Conservation (phyloP, 2,329 filamentous ascomycete species). For the Talaromyces verruculosus region DNA sequence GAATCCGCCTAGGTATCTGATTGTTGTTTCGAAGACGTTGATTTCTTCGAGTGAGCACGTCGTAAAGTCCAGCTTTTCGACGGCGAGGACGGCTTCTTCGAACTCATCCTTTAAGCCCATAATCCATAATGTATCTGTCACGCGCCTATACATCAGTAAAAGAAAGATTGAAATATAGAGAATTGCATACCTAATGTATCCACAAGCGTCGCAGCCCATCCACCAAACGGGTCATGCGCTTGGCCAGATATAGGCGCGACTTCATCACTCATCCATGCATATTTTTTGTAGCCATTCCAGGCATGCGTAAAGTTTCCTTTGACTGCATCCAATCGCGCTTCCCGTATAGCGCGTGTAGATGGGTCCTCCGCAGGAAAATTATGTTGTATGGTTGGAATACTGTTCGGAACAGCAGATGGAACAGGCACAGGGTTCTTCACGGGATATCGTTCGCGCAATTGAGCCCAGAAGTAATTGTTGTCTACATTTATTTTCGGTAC, state of each 20-base stretch:
- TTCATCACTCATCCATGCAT: constrained; percentile 82
- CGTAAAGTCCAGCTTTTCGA: constrained; percentile 74
- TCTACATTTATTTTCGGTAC: background rate
- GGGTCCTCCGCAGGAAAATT: constrained; percentile 2
- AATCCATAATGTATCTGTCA: constrained; percentile 82
- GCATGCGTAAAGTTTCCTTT: constrained; percentile 70
- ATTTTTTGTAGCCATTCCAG: constrained; percentile 74
- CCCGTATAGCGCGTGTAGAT: background rate
- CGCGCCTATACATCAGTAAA: too few relatives aligned
- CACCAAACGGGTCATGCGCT: constrained; percentile 74
- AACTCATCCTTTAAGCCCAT: constrained; percentile 75
- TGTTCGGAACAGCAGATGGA: background rate
- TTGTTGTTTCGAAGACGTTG: constrained; percentile 83
- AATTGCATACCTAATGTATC: constrained; percentile 58
- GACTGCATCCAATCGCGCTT: constrained; percentile 50
- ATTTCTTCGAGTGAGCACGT: constrained; percentile 65
- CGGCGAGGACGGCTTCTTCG: constrained; percentile 66
- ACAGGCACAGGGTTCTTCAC: background rate
- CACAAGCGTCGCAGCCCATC: constrained; percentile 82
- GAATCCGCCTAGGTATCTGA: constrained; percentile 81
- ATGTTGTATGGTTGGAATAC: constrained; percentile 15
- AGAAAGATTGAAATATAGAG: too few relatives aligned
- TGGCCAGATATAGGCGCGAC: constrained; percentile 68
- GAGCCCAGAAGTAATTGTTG: constrained; percentile 6
- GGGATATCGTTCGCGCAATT: background rate